These are phyloP conservation scores for Podosphaera xanthii DNA, from an alignment of 2,329 filamentous ascomycete genomes.

Conservation along the genomic window DNA sequence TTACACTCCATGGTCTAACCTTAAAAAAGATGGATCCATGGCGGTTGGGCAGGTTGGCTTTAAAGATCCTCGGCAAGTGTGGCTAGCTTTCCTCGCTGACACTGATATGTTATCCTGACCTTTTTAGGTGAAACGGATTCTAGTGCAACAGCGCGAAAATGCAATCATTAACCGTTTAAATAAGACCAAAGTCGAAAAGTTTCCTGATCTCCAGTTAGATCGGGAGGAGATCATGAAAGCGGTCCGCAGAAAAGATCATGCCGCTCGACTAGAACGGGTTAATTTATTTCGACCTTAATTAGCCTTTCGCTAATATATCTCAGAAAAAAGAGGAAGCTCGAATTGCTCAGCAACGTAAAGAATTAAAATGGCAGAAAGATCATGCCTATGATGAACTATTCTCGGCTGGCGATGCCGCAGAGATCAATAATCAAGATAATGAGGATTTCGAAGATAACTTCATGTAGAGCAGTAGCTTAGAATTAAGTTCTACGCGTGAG, in stretches of 20 bases:
- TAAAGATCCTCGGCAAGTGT: conserved; percentile 55
- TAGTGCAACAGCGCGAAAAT: conserved; percentile 66
- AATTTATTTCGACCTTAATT: conserved; percentile 8
- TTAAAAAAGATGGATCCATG: conserved; percentile 92
- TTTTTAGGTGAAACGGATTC: conserved; percentile 49
- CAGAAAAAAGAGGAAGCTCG: conserved; percentile 57
- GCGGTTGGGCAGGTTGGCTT: conserved; percentile 86
- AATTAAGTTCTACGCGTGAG: not conserved
- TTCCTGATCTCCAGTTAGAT: conserved; percentile 63
- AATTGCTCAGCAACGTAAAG: conserved; percentile 56
- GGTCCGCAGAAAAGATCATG: conserved; percentile 48
- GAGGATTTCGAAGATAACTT: conserved; percentile 77
- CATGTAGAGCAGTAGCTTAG: conserved; percentile 37
- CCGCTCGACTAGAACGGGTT: conserved; percentile 37
- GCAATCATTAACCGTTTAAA: conserved; percentile 89
- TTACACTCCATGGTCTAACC: conserved; percentile 93
- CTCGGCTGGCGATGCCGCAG: conserved; percentile 55
- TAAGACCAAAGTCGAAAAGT: conserved; percentile 81
- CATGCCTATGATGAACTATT: conserved; percentile 92
- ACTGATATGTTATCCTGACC: not conserved
- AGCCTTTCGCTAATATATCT: not conserved
- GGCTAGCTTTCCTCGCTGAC: not conserved
- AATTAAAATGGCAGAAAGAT: conserved; percentile 88
- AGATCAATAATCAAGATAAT: conserved; percentile 64
- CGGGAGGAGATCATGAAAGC: conserved; percentile 54